These are phyloP conservation scores for Zelopaecilomyces penicillatus DNA, from an alignment of 2,329 filamentous ascomycete species.

Conservation along the genomic window DNA sequence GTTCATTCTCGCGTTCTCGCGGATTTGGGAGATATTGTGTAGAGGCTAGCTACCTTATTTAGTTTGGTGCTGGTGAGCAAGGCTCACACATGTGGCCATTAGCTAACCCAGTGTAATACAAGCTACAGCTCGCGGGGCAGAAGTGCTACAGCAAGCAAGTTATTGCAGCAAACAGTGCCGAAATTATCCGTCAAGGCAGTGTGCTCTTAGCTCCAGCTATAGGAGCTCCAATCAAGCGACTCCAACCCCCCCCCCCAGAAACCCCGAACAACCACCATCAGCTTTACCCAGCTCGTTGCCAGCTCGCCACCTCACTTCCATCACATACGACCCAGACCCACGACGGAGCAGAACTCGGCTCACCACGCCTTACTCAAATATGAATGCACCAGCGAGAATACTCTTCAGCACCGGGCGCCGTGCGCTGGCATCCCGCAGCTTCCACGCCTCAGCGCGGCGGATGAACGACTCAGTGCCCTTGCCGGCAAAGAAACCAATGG, in stretches of 20 bases:
- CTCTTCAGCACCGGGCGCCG: conserved; percentile 33
- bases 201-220: neutral
- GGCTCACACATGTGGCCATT: neutral
- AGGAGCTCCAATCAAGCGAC: conserved; percentile 9
- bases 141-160: conserved; percentile 2
- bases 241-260: conserved; percentile 6
- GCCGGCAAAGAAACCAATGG: conserved; percentile 49
- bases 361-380: conserved; percentile 18
- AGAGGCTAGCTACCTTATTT: conserved; percentile 1
- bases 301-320: neutral
- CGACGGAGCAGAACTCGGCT: neutral
- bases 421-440: conserved; percentile 30
- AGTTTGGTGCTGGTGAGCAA: too few species aligned
- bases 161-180: conserved; percentile 4
- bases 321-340: neutral
- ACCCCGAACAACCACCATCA: neutral
- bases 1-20: conserved; percentile 36
- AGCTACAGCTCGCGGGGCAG: neutral
- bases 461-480: conserved; percentile 37
- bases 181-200: conserved; percentile 11
- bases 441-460: conserved; percentile 44
- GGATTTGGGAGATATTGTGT: neutral
- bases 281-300: conserved; percentile 5
- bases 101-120: neutral
- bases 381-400: conserved; percentile 37